Evolutionary conservation across 2,329 filamentous ascomycete species (phyloP).

Genomic region (Chlorencoelia australis): DNA sequence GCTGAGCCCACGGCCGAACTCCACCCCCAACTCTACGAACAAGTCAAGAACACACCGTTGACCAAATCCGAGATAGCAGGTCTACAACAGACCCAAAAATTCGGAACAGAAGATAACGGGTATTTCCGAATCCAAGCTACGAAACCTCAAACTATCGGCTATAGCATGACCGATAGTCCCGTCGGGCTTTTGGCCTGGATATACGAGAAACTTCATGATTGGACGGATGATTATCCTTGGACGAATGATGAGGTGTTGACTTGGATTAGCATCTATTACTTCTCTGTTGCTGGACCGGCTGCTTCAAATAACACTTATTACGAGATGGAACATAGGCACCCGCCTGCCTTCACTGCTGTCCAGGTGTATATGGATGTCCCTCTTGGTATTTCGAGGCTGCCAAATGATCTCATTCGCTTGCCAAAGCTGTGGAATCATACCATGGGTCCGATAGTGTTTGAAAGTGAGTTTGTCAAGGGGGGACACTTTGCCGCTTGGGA

Average conservation of each 20-base stretch:
- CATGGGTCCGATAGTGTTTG: not conserved
- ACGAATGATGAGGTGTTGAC: conserved; percentile 17
- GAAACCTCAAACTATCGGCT: not conserved
- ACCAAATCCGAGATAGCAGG: too few species aligned
- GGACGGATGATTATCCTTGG: conserved; percentile 5
- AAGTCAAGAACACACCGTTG: too few species aligned
- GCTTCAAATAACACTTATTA: not conserved
- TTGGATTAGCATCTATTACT: conserved; percentile 18
- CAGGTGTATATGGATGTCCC: not conserved
- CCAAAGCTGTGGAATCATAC: not conserved
- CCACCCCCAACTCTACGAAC: conserved; percentile 38
- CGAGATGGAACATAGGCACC: too few species aligned
- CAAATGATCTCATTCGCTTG: not conserved
- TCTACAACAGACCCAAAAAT: too few species aligned
- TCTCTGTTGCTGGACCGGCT: not conserved
- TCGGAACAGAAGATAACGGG: not conserved
- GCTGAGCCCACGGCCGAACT: too few species aligned
- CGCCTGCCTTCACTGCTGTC: too few species aligned
- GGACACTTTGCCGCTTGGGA: conserved; percentile 1
- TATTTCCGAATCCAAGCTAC: conserved; percentile 6
- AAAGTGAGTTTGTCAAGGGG: not conserved
- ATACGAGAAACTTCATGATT: conserved; percentile 10
- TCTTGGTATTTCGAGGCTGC: not conserved
- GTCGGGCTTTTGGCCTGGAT: conserved; percentile 26
- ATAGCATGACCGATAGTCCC: conserved; percentile 27